These are phyloP conservation scores for Stephanodiscus minutulus DNA, from an alignment of 108 stramenopile genomes.

Conservation along the genomic window DNA sequence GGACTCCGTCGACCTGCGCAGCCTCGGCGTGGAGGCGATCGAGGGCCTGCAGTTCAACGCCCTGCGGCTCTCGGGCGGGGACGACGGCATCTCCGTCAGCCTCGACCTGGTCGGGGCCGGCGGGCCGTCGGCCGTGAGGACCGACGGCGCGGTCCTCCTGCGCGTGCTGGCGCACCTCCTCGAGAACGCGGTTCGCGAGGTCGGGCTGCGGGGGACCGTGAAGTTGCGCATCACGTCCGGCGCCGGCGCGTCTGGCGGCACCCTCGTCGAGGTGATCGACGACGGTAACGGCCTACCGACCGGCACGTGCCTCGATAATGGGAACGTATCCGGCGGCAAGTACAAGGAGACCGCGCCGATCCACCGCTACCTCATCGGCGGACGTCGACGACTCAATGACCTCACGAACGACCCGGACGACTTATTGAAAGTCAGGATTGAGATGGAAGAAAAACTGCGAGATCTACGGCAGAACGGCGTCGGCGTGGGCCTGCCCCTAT, in stretches of 20 bases:
- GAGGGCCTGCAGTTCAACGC: constrained; percentile 25
- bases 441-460: constrained; percentile 32
- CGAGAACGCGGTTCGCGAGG: constrained; percentile 41
- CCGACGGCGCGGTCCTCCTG: constrained; percentile 21
- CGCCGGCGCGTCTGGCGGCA: background rate
- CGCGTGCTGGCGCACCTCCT: constrained; percentile 26
- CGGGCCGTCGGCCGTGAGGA: constrained; percentile 15
- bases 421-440: constrained; percentile 12
- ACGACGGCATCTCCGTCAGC: constrained; percentile 19
- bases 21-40: constrained; percentile 30
- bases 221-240: constrained; percentile 23
- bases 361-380: constrained; percentile 26
- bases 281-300: constrained; percentile 36
- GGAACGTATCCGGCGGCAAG: background rate
- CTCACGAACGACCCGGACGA: constrained; percentile 30
- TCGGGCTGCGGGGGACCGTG: constrained; percentile 11
- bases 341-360: background rate
- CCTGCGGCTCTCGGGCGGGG: constrained; percentile 18
- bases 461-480: constrained; percentile 35
- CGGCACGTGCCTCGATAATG: constrained; percentile 35
- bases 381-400: background rate
- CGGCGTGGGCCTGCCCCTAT: constrained; percentile 40
- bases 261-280: constrained; percentile 26
- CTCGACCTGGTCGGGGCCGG: constrained; percentile 28
- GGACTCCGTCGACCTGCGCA: constrained; percentile 13